These are phyloP conservation scores for Linum tenue DNA, from an alignment of 345 rosid species.

Conservation along the genomic window DNA sequence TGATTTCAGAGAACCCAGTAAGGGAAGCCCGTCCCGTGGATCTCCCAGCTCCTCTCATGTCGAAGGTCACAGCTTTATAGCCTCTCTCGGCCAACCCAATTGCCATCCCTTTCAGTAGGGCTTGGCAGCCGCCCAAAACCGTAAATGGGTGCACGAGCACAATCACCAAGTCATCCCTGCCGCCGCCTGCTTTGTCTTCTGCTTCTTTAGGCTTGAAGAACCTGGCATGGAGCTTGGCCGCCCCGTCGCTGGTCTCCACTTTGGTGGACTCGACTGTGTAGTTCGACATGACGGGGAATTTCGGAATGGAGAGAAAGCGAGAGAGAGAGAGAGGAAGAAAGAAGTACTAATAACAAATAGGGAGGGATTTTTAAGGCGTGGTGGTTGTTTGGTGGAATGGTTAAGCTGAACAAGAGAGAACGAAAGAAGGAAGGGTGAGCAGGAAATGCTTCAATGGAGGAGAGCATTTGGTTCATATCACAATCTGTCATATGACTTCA, in stretches of 20 bases:
- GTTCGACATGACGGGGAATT: slow-evolving; percentile 29
- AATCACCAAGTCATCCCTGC: slow-evolving; percentile 29
- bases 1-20: slow-evolving; percentile 71
- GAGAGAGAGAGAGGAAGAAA: too few species aligned
- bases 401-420: too few species aligned
- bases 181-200: slow-evolving; percentile 5
- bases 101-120: slow-evolving; percentile 64
- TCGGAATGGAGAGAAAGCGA: neutral
- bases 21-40: slow-evolving; percentile 83
- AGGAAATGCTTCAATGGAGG: too few species aligned
- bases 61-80: slow-evolving; percentile 64
- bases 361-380: neutral
- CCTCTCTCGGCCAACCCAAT: slow-evolving; percentile 53
- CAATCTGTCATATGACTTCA: too few species aligned
- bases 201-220: slow-evolving; percentile 47
- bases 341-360: too few species aligned
- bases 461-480: too few species aligned
- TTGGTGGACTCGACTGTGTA: slow-evolving; percentile 33
- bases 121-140: slow-evolving; percentile 75
- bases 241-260: slow-evolving; percentile 47
- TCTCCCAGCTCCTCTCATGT: slow-evolving; percentile 83
- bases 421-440: too few species aligned
- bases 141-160: slow-evolving; percentile 91
- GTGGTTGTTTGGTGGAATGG: neutral
- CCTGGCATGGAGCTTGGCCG: slow-evolving; percentile 38